Percentiles rank a stretch among this genome's conserved stretches.
phyloP scores from a whole-genome alignment of 768 basidiomycete species.

The Kwoniella botswanensis region DNA sequence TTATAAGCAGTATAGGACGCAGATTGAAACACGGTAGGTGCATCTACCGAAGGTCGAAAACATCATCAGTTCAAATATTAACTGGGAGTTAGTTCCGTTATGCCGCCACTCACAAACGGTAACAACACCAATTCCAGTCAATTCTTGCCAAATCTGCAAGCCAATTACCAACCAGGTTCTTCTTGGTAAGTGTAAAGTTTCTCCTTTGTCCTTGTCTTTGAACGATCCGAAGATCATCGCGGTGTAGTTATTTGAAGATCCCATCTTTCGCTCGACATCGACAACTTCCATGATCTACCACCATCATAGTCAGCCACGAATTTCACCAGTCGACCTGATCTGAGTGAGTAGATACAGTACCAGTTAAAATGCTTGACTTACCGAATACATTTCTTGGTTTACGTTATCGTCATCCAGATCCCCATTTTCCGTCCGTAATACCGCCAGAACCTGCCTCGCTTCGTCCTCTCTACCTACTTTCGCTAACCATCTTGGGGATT shows the following conservation, averaged over 20 bases:
- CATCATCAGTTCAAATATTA: not conserved
- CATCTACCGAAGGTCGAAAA: slow-evolving; percentile 5
- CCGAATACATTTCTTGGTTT: slow-evolving; percentile 30
- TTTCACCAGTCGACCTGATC: not conserved
- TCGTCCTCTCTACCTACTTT: slow-evolving; percentile 42
- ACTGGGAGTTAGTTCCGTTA: not conserved
- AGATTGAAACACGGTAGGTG: slow-evolving; percentile 36
- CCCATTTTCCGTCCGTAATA: slow-evolving; percentile 14
- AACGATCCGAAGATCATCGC: slow-evolving; percentile 31
- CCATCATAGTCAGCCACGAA: not conserved
- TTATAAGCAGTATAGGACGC: slow-evolving; percentile 38
- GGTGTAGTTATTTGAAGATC: slow-evolving; percentile 15
- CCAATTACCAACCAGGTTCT: slow-evolving; percentile 36
- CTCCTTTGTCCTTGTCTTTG: not conserved
- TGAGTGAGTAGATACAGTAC: too few species aligned
- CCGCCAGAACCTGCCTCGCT: slow-evolving; percentile 27
- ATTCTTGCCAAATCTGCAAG: slow-evolving; percentile 43
- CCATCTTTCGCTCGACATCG: slow-evolving; percentile 33
- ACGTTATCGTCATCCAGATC: slow-evolving; percentile 26
- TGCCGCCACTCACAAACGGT: slow-evolving; percentile 23
- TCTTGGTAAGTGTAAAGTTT: slow-evolving; percentile 15
- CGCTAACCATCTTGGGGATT: slow-evolving; percentile 49
- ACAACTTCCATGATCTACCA: slow-evolving; percentile 38
- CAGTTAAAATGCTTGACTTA: not conserved
- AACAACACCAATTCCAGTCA: slow-evolving; percentile 33